Base-by-base conservation (phyloP, 257 asterid genomes). In the Salvia rosmarinus region DNA sequence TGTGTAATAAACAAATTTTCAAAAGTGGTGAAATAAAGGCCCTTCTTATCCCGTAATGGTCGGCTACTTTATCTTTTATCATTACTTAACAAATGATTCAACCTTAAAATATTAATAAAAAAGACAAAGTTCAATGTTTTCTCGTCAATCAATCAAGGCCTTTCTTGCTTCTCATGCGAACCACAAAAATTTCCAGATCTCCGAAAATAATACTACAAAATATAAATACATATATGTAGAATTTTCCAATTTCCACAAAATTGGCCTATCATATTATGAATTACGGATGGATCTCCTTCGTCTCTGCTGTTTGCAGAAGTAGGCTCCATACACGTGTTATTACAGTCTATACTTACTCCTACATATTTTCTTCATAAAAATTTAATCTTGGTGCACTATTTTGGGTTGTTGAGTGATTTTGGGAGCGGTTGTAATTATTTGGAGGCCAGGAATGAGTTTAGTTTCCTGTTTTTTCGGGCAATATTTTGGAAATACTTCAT, bases 291-390 rank as follows among this genome's bases (percentile, higher is more conserved):
- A 80, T 76, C 51, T 67, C 75, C 69, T 59, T 67, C 64, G 59
- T 57, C 55, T 35, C 73, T 73, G 69, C 35, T 39, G 43, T 56
- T 6, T 20, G 30, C 74, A 56, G 68, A 76, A 67, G 63, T 46
- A 59, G 66, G 64, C 82, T 77, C 83, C 83, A 67, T 35, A 75
- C 80, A 80, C 81, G 79, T 80, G 79, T 63, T 67, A 3, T 35
- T 61, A 35, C 76, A 19, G 50, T 60, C 59, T 23, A 54, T 47
- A 44, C 5, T 46, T 28, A 32, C 72, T n/a, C n/a, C n/a, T n/a
- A 52, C 69, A 3, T 13, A 5, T 40, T 42, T 19, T 49, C 56
- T 1, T 68, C 13, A 19, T 71, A 28, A 11, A 30, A 72, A 21
- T 49, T 34, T 28, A 6, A 25, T 25, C 78, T 65, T 13, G 49